Conservation (phyloP, 768 basidiomycete genomes). For the Podaxis carcinomalis region DNA sequence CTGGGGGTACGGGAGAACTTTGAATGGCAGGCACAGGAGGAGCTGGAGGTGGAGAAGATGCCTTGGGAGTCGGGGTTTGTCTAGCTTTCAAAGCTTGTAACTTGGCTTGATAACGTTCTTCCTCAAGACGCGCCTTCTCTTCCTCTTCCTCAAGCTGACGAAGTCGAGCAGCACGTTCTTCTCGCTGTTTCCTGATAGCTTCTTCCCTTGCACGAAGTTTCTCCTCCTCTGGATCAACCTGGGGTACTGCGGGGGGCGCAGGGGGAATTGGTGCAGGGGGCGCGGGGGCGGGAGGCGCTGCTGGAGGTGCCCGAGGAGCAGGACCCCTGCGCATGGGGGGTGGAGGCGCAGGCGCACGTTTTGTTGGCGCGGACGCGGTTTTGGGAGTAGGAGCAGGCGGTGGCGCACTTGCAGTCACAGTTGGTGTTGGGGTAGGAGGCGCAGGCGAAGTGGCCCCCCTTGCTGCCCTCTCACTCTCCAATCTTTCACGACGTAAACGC, state of each 20-base stretch:
- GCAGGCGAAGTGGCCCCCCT: constrained; percentile 34
- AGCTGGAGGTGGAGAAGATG: constrained; percentile 26
- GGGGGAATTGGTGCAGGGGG: constrained; percentile 19
- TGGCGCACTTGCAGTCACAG: constrained; percentile 25
- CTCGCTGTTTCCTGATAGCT: constrained; percentile 64
- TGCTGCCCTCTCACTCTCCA: constrained; percentile 70
- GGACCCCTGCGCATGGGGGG: constrained; percentile 31
- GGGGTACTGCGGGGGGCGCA: constrained; percentile 27
- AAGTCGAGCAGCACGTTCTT: constrained; percentile 66
- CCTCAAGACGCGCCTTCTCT: constrained; percentile 29
- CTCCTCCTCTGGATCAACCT: constrained; percentile 77
- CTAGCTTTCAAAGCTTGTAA: constrained; percentile 33
- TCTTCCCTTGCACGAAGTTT: constrained; percentile 65
- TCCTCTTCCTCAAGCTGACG: constrained; percentile 60
- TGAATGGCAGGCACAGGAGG: constrained; percentile 30
- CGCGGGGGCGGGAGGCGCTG: constrained; percentile 33
- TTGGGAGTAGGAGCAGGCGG: constrained; percentile 21
- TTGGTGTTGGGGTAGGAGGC: constrained; percentile 27
- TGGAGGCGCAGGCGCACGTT: constrained; percentile 17
- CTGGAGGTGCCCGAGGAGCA: constrained; percentile 35
- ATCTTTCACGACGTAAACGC: constrained; percentile 59
- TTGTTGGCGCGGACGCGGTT: constrained; percentile 11
- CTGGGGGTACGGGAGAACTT: constrained; percentile 26
- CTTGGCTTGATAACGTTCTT: constrained; percentile 34
- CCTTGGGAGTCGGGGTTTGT: constrained; percentile 18